Base-by-base conservation (phyloP, 1,139 yeast genomes). In the Yamadazyma membranifaciens region DNA sequence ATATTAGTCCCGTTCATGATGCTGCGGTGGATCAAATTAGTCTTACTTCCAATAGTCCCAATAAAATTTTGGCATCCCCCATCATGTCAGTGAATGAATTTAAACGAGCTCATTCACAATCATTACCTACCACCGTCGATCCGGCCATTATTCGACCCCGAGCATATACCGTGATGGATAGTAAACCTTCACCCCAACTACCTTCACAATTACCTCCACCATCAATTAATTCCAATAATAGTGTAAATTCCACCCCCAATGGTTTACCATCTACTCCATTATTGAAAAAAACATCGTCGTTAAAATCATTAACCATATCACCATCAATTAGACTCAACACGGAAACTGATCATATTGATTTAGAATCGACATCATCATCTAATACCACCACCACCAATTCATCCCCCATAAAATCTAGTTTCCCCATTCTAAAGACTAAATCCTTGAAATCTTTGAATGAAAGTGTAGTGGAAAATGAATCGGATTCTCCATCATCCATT, bases 261-360 rank as follows among this genome's bases (percentile, higher is more conserved):
- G 6, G 14, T 9, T n/a, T 49, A 7, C 61, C 62, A 7, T 46
- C 50, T 3, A 55, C 60, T 14, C 62, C 64, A 14, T 40, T 48
- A 16, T 46, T 54, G 13, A 48, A 45, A n/a, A 59, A 60, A 40
- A 57, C 70, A 2, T 67, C 71, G 6, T 66, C 72, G 2, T 48
- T 68, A 22, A 68, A 67, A 42, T 65, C 73, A 9, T 57, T 68
- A 26, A 66, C 73, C 3, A 67, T 68, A 6, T 67, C 73, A 4
- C 73, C 74, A 3, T 65, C 69, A 30, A 49, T 60, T 2, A 47
- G 69, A 37, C 28, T 46, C 15, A 45, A 46, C 17, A 40, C 44
- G 3, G 50, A 46, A 6, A 32, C 33, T 14, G 52, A 48, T 25
- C 37, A 39, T 11, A 32, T 46, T 7, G 52, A 47, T 16, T 14